Percentiles rank a stretch among this genome's conserved stretches.
Evolutionary conservation across 2,329 filamentous ascomycete genomes (phyloP).

Genomic region (Fusarium sp.): DNA sequence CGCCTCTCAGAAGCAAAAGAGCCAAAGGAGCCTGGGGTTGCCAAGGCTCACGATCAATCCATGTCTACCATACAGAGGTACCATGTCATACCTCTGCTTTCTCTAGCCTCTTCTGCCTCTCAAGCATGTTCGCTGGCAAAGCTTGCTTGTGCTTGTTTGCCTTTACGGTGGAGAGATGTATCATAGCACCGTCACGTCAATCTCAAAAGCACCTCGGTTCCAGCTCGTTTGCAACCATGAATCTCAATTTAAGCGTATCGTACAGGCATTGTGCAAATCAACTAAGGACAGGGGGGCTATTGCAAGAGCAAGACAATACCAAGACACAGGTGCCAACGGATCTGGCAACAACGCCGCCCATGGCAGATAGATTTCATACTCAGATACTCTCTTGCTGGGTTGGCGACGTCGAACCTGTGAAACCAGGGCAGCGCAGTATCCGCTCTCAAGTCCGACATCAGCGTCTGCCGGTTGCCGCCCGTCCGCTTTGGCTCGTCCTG

Average conservation of each 20-base stretch:
- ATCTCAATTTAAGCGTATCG: conserved; percentile 28
- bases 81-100: not conserved
- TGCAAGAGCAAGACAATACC: conserved; percentile 12
- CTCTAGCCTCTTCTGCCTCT: too few species aligned
- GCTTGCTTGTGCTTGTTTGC: conserved; percentile 10
- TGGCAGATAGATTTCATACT: conserved; percentile 10
- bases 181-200: conserved; percentile 20
- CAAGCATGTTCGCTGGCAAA: not conserved
- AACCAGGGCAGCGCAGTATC: conserved; percentile 7
- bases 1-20: conserved; percentile 42
- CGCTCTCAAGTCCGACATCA: conserved; percentile 21
- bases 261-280: conserved; percentile 33
- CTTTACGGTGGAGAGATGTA: conserved; percentile 20
- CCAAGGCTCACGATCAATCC: conserved; percentile 36
- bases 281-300: conserved; percentile 32
- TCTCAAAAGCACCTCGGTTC: conserved; percentile 28
- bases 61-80: not conserved
- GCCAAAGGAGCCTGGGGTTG: conserved; percentile 38
- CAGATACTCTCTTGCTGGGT: conserved; percentile 11
- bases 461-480: conserved; percentile 29
- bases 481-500: conserved; percentile 11
- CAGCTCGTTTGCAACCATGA: conserved; percentile 24
- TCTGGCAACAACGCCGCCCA: conserved; percentile 36
- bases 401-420: conserved; percentile 31
- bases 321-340: conserved; percentile 23